Base-by-base conservation (phyloP, 2,329 filamentous ascomycete species). In the Fusarium palustre region DNA sequence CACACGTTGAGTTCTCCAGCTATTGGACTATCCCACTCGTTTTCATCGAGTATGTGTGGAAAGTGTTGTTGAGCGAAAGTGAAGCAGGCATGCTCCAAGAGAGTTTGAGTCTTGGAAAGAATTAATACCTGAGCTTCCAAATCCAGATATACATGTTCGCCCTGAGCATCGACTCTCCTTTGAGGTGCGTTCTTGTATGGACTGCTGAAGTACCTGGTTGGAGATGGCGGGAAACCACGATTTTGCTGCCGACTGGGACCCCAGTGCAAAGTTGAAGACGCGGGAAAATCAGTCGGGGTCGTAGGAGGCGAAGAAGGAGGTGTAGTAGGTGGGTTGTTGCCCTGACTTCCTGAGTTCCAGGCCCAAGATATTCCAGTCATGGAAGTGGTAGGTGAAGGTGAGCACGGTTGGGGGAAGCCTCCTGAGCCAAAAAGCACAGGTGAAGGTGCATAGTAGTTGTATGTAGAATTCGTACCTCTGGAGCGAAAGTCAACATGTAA, bases 1-100 rank as follows among this genome's bases (percentile, higher is more conserved):
- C 66, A 69, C 10, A 36, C 4, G 10, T 50, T 59, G 2, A 69
- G 52, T 34, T 69, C 66, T 5, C 43, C 61, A 3, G 56, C 49
- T 5, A 56, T 42, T 1, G 61, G 31, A 8, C 66, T 58, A 6
- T 36, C 11, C 66, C 66, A 69, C 1, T 11, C 13, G 1, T 18
- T 55, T 3, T 33, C 10, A 3, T 38, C 8, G 2, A 69, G 43
- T 8, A 69, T 16, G 2, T 12, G 12, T 18, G 66, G 66, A 30
- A 69, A 41, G 1, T 18, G 1, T 7, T 42, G 2, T 5, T 58
- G 5, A 12, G 61, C 66, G 9, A 63, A 69, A 3, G 22, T n/a
- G 11, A 48, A 69, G 10, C 34, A 58, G 1, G 66, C 53, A 6
- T 48, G 20, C 5, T 69, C 66, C 20, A 66, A 6, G 4, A 63